phyloP scores from a whole-genome alignment of 495 filamentous ascomycete species.

The Penicillium waksmanii region DNA sequence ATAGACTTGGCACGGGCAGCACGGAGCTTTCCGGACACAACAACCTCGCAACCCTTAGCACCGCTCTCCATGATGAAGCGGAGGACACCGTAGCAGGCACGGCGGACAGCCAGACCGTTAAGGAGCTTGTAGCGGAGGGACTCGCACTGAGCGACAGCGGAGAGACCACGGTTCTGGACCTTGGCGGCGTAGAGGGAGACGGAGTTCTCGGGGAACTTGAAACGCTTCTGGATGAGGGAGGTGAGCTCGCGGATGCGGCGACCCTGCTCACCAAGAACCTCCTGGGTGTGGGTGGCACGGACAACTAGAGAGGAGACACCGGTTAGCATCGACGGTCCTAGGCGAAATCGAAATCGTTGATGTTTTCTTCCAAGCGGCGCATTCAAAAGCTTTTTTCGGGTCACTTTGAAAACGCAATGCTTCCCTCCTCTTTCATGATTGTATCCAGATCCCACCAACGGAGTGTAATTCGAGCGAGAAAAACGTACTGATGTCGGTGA shows the following conservation, averaged over 20 bases:
- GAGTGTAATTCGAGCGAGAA: slow-evolving; percentile 27
- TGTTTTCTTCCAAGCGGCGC: slow-evolving; percentile 11
- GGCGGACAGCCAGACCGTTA: slow-evolving; percentile 95
- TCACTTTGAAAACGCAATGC: slow-evolving; percentile 4
- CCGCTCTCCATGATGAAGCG: slow-evolving; percentile 99
- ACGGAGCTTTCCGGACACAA: slow-evolving; percentile 97
- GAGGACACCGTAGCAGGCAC: slow-evolving; percentile 99
- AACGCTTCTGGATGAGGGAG: slow-evolving; percentile 99
- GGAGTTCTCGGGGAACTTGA: slow-evolving; percentile 99
- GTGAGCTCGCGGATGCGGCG: slow-evolving; percentile 99
- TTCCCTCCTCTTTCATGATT: slow-evolving; percentile 19
- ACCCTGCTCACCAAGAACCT: slow-evolving; percentile 99
- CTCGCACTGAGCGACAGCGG: slow-evolving; percentile 99
- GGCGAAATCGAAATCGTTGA: neutral
- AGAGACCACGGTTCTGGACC: slow-evolving; percentile 99
- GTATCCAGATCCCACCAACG: slow-evolving; percentile 15
- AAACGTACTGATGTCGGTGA: slow-evolving; percentile 93
- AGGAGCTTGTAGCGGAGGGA: slow-evolving; percentile 99
- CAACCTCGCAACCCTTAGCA: slow-evolving; percentile 99
- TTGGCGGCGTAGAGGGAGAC: slow-evolving; percentile 99
- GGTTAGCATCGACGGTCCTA: slow-evolving; percentile 38
- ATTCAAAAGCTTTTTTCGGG: slow-evolving; percentile 17
- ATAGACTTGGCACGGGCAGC: slow-evolving; percentile 99
- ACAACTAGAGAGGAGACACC: slow-evolving; percentile 64
- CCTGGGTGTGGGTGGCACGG: slow-evolving; percentile 99